Evolutionary conservation across 2,329 filamentous ascomycete genomes (phyloP).

Genomic region (Leptographium lundbergii): DNA sequence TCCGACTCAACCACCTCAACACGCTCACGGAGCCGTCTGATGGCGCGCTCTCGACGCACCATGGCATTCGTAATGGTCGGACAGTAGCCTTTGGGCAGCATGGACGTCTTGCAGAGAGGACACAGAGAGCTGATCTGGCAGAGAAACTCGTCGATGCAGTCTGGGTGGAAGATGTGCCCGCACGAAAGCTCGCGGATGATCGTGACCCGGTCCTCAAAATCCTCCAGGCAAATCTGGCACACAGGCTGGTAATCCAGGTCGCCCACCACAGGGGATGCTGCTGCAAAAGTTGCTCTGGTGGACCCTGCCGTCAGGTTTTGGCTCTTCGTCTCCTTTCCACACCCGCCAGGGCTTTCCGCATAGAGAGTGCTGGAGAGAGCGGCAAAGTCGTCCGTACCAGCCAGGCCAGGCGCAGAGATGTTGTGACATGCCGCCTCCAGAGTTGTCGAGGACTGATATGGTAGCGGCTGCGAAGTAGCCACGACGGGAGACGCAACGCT

Average conservation of each 20-base stretch:
- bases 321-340: not conserved
- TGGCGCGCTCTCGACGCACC: constrained; percentile 66
- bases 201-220: constrained; percentile 57
- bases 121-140: constrained; percentile 71
- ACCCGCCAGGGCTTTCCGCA: not conserved
- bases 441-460: not conserved
- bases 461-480: not conserved
- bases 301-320: not conserved
- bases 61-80: constrained; percentile 71
- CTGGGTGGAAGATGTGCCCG: constrained; percentile 83
- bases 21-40: constrained; percentile 47
- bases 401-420: no score
- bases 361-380: not conserved
- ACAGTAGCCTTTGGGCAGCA: constrained; percentile 56
- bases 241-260: constrained; percentile 54
- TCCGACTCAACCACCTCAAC: constrained; percentile 29
- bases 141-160: constrained; percentile 82
- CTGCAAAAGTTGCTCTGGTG: not conserved
- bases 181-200: constrained; percentile 79
- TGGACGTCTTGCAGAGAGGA: constrained; percentile 77
- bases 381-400: not conserved
- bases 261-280: constrained; percentile 7
- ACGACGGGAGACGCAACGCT: not conserved
- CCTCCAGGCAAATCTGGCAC: constrained; percentile 83
- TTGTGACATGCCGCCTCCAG: not conserved